Conservation (phyloP, 306 rosid species). For the Lagenaria siceraria region DNA sequence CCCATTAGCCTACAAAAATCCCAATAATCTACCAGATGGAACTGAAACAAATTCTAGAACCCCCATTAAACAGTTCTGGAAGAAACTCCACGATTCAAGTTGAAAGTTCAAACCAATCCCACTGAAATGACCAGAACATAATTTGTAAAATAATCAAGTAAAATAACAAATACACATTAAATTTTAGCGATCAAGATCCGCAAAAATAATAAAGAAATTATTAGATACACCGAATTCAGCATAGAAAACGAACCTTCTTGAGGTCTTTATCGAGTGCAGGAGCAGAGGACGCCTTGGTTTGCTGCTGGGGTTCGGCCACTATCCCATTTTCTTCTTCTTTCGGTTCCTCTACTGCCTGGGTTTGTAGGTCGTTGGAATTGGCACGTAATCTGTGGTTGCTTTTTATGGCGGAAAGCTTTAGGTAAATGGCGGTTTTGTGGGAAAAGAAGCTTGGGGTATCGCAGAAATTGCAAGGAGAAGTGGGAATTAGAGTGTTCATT, state of each 20-base stretch:
- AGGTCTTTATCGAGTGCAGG: slow-evolving; percentile 65
- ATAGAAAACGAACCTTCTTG: slow-evolving; percentile 46
- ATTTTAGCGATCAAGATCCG: not conserved
- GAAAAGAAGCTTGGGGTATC: slow-evolving; percentile 18
- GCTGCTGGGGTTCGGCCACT: slow-evolving; percentile 12
- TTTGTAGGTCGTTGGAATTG: slow-evolving; percentile 45
- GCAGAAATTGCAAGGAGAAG: slow-evolving; percentile 24
- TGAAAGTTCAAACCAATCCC: not conserved
- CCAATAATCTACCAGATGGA: not conserved
- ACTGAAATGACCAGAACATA: not conserved
- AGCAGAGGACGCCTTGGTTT: slow-evolving; percentile 21
- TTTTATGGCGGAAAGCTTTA: slow-evolving; percentile 13
- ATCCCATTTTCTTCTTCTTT: slow-evolving; percentile 10
- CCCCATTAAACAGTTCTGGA: not conserved
- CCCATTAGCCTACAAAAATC: not conserved
- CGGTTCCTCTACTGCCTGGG: slow-evolving; percentile 21
- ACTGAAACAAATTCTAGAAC: not conserved
- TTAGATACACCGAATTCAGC: not conserved
- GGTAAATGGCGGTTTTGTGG: not conserved
- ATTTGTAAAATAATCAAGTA: not conserved
- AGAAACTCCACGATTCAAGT: not conserved
- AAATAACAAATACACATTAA: not conserved
- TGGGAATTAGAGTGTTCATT: slow-evolving; percentile 47
- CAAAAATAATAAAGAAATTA: not conserved
- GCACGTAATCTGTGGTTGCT: slow-evolving; percentile 25